A percentile compares a stretch with the other conserved stretches of the same genome.
phyloP scores from a whole-genome alignment of 1,284 basidiomycete genomes.

The Porodaedalea pini region DNA sequence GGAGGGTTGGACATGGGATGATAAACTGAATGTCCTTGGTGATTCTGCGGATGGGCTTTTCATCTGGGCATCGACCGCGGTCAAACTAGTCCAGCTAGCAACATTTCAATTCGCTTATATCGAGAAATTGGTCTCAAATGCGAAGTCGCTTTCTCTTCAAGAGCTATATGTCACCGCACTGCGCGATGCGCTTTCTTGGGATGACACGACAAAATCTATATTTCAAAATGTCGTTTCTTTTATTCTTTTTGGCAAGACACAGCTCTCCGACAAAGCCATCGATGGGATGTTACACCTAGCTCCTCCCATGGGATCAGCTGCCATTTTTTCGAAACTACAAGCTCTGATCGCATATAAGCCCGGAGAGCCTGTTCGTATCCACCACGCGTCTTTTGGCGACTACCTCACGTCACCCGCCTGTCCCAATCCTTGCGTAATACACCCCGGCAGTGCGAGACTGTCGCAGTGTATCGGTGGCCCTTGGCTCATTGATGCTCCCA shows the following conservation, averaged over 20 bases:
- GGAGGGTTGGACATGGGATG: neutral
- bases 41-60: neutral
- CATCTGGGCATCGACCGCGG: slow-evolving; percentile 6
- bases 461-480: neutral
- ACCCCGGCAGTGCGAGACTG: no score
- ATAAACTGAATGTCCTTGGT: neutral
- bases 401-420: neutral
- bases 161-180: neutral
- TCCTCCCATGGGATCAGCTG: neutral
- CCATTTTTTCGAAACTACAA: neutral
- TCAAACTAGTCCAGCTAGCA: neutral
- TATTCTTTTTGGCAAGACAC: neutral
- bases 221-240: neutral
- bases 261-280: neutral
- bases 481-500: neutral
- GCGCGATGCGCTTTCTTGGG: neutral
- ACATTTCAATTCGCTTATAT: neutral
- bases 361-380: neutral
- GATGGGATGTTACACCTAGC: neutral
- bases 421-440: no score
- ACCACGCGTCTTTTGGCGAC: neutral
- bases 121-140: neutral
- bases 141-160: neutral
- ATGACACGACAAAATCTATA: neutral
- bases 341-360: neutral